Evolutionary conservation across 2,329 filamentous ascomycete species (phyloP).

Genomic region (Aspergillus sp.): DNA sequence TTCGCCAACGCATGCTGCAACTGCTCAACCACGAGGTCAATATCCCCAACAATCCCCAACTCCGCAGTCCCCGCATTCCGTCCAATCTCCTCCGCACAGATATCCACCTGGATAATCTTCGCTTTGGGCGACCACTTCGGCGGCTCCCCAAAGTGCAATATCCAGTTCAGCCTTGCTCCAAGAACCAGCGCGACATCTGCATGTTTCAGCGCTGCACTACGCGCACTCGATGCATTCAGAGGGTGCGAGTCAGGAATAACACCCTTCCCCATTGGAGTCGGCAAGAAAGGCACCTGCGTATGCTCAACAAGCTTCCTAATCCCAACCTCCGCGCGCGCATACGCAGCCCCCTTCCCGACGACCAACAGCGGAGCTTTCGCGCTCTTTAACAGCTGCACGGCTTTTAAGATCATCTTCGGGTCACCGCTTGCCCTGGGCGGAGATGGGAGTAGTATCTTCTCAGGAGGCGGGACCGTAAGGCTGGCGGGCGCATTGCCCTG

Average conservation of each 20-base stretch:
- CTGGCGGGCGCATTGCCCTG: constrained; percentile 29
- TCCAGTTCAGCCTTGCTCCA: constrained; percentile 53
- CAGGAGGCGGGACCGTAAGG: constrained; percentile 17
- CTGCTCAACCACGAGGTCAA: constrained; percentile 44
- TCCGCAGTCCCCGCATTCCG: constrained; percentile 44
- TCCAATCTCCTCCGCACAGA: constrained; percentile 49
- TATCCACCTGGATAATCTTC: constrained; percentile 52
- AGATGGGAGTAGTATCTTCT: constrained; percentile 24
- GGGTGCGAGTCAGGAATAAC: constrained; percentile 49
- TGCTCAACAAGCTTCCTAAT: constrained; percentile 42
- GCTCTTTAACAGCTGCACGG: constrained; percentile 40
- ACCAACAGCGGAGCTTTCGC: constrained; percentile 48
- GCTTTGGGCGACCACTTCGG: constrained; percentile 48
- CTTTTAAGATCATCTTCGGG: constrained; percentile 34
- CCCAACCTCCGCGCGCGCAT: constrained; percentile 43
- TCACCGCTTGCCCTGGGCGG: constrained; percentile 43
- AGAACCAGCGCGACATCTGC: constrained; percentile 52
- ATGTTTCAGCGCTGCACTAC: constrained; percentile 47
- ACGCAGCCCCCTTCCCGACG: constrained; percentile 52
- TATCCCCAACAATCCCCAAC: constrained; percentile 47
- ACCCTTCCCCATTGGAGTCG: constrained; percentile 55
- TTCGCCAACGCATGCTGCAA: constrained; percentile 35
- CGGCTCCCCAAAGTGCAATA: constrained; percentile 50
- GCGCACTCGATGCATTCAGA: constrained; percentile 47
- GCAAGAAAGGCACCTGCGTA: constrained; percentile 49